phyloP scores from a whole-genome alignment of 2,329 filamentous ascomycete species.

The Penicillium sp. region DNA sequence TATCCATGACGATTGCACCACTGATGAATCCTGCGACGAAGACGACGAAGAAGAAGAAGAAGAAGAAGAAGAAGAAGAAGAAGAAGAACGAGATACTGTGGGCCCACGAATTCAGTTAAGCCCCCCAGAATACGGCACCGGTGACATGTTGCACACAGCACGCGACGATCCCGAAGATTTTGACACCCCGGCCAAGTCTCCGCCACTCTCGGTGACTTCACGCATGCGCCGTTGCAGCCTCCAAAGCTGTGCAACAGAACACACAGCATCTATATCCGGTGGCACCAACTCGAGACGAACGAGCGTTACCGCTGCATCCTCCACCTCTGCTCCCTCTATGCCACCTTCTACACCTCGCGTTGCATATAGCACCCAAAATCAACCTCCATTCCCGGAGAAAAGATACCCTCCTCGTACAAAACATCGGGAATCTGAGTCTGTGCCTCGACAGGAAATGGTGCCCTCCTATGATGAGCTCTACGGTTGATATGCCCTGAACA shows the following conservation, averaged over 20 bases:
- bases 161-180: constrained; percentile 20
- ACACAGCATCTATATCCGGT: constrained; percentile 24
- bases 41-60: constrained; percentile 23
- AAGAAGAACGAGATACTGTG: constrained; percentile 17
- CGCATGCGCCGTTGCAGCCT: constrained; percentile 36
- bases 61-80: constrained; percentile 21
- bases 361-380: constrained; percentile 10
- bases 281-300: constrained; percentile 33
- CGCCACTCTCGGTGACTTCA: constrained; percentile 37
- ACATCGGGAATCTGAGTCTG: constrained; percentile 20
- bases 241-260: constrained; percentile 32
- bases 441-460: constrained; percentile 30
- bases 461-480: constrained; percentile 42
- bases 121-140: constrained; percentile 7
- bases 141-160: constrained; percentile 2
- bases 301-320: constrained; percentile 31
- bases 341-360: constrained; percentile 27
- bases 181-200: constrained; percentile 31
- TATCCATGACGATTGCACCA: not conserved
- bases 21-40: constrained; percentile 26
- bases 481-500: constrained; percentile 23
- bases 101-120: constrained; percentile 3
- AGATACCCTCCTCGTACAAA: constrained; percentile 18
- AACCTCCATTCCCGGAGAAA: constrained; percentile 17
- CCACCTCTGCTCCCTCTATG: constrained; percentile 26